Evolutionary conservation across 805 yeast genomes (phyloP).

Genomic region (Wickerhamiella kurtzmanii): DNA sequence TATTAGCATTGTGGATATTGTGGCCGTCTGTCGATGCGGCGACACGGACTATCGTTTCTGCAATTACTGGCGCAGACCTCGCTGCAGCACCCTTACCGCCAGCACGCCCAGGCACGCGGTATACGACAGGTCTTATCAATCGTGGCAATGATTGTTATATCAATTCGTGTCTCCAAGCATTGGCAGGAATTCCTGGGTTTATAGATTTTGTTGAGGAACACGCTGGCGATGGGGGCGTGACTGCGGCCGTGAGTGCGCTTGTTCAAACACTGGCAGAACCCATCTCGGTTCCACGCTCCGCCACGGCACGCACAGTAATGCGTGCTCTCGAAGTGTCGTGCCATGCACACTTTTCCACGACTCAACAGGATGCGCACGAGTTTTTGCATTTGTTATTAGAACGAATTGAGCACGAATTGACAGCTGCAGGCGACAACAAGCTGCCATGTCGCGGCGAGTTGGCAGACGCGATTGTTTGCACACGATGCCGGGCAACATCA

Average conservation of each 20-base stretch:
- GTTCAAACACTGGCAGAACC: constrained; percentile 45
- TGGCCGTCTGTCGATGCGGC: background rate
- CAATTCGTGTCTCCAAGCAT: constrained; percentile 67
- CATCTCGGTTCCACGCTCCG: constrained; percentile 36
- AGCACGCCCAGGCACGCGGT: background rate
- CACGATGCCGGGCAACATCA: constrained; percentile 50
- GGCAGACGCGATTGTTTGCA: constrained; percentile 56
- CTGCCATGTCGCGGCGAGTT: constrained; percentile 64
- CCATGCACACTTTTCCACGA: constrained; percentile 58
- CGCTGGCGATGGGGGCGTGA: constrained; percentile 4
- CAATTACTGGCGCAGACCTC: background rate
- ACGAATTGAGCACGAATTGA: constrained; percentile 50
- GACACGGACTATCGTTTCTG: background rate
- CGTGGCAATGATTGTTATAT: constrained; percentile 86
- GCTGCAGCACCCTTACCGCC: background rate
- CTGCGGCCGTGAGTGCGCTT: constrained; percentile 14
- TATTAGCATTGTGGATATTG: too few species aligned
- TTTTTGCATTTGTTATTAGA: constrained; percentile 69
- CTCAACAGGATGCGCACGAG: constrained; percentile 94
- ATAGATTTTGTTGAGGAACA: too few species aligned
- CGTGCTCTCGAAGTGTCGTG: constrained; percentile 59
- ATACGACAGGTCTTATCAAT: constrained; percentile 74
- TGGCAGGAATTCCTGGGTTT: constrained; percentile 21
- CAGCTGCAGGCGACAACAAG: constrained; percentile 19
- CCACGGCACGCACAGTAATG: constrained; percentile 69